Percentiles rank a stretch among this genome's conserved stretches.
Evolutionary conservation across 768 basidiomycete species (phyloP).

Genomic region (Amanita subjunquillea): DNA sequence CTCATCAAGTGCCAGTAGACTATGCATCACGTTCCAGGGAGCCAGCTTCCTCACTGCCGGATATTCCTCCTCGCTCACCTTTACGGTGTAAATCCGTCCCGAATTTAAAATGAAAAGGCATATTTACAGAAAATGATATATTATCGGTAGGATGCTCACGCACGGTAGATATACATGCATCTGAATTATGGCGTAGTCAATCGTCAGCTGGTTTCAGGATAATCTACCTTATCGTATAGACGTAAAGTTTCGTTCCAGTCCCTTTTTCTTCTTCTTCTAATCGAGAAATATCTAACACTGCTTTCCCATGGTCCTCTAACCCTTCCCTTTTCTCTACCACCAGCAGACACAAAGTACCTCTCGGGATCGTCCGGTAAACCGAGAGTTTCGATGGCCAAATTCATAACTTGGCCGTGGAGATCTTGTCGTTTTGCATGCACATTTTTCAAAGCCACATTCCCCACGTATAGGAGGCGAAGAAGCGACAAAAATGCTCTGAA

Average conservation of each 20-base stretch:
- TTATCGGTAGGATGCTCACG: not conserved
- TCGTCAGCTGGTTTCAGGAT: conserved; percentile 43
- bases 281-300: conserved; percentile 66
- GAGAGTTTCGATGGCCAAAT: conserved; percentile 45
- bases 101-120: not conserved
- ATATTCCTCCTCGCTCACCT: conserved; percentile 1
- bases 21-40: not conserved
- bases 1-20: not conserved
- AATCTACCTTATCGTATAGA: conserved; percentile 76
- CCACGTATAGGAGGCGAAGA: conserved; percentile 49
- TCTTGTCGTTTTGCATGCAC: conserved; percentile 44
- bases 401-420: conserved; percentile 57
- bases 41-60: not conserved
- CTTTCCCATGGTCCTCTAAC: conserved; percentile 63
- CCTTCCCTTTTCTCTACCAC: conserved; percentile 63
- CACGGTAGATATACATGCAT: too few relatives aligned
- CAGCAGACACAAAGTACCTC: conserved; percentile 43
- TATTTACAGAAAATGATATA: not conserved
- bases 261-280: conserved; percentile 67
- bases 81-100: not conserved
- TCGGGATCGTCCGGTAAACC: conserved; percentile 66
- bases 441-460: conserved; percentile 41
- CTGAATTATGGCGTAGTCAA: not conserved
- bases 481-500: conserved; percentile 66
- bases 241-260: conserved; percentile 87